Percentiles rank a stretch among this genome's conserved stretches.
phyloP scores from a whole-genome alignment of 768 basidiomycete genomes.

The Lentinula edodes region DNA sequence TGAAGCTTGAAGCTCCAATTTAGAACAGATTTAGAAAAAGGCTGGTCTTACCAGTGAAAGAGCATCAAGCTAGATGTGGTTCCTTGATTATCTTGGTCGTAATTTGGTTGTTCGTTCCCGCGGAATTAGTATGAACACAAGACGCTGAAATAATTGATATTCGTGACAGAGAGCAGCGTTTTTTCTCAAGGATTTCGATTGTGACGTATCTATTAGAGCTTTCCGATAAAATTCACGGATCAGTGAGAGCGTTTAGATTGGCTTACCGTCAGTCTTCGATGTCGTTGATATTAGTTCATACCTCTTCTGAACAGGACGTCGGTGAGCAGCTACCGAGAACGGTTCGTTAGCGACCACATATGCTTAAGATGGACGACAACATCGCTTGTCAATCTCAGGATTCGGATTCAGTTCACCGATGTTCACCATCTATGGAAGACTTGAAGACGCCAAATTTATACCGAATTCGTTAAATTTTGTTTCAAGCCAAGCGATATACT shows the following conservation, averaged over 20 bases:
- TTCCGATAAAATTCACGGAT: not conserved
- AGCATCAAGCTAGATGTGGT: not conserved
- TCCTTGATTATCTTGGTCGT: not conserved
- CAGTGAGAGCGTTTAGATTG: not conserved
- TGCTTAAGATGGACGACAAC: not conserved
- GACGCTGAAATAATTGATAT: too few species aligned
- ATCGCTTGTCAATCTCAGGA: too few species aligned
- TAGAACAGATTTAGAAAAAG: too few species aligned
- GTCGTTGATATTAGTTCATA: not conserved
- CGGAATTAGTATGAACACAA: not conserved
- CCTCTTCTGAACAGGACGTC: not conserved
- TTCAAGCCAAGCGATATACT: not conserved
- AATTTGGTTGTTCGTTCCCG: constrained; percentile 5
- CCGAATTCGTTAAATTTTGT: not conserved
- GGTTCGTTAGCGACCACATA: not conserved
- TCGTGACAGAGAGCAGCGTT: not conserved
- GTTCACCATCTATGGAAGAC: not conserved
- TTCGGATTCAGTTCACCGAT: not conserved
- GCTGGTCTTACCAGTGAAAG: not conserved
- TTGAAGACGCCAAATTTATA: not conserved
- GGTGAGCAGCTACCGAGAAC: not conserved
- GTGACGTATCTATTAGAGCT: not conserved
- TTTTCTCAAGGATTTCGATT: not conserved
- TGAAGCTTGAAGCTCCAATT: too few species aligned
- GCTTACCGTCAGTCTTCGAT: not conserved